Evolutionary conservation across 1,139 yeast genomes (phyloP).

Genomic region (Arxiozyma bovina): DNA sequence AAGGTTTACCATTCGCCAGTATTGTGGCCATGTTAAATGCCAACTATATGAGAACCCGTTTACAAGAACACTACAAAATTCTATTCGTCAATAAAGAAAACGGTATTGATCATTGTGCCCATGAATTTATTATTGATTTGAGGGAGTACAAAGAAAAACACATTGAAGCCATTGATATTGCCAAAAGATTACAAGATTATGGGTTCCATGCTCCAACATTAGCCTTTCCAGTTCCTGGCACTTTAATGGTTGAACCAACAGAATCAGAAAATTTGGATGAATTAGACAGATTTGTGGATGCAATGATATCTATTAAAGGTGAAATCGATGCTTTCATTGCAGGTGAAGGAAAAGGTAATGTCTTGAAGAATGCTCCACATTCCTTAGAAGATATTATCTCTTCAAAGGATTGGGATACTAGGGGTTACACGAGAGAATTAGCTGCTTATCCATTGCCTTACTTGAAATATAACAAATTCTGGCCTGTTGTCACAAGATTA

Average conservation of each 20-base stretch:
- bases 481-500: slow-evolving; percentile 91
- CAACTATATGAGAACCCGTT: slow-evolving; percentile 81
- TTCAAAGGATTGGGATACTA: slow-evolving; percentile 58
- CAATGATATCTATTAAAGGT: slow-evolving; percentile 70
- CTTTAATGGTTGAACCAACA: slow-evolving; percentile 96
- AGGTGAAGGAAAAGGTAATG: slow-evolving; percentile 59
- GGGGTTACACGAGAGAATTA: slow-evolving; percentile 86
- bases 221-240: slow-evolving; percentile 98
- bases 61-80: slow-evolving; percentile 62
- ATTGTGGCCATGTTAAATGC: slow-evolving; percentile 89
- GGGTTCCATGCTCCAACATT: slow-evolving; percentile 98
- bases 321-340: slow-evolving; percentile 74
- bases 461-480: slow-evolving; percentile 68
- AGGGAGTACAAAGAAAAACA: slow-evolving; percentile 77
- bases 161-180: slow-evolving; percentile 90
- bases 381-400: slow-evolving; percentile 69
- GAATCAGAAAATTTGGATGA: slow-evolving; percentile 87
- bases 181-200: slow-evolving; percentile 93
- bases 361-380: slow-evolving; percentile 88
- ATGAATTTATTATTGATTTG: slow-evolving; percentile 87
- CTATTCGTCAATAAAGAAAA: slow-evolving; percentile 59
- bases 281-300: slow-evolving; percentile 81
- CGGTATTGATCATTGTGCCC: slow-evolving; percentile 77
- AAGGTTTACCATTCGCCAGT: slow-evolving; percentile 76
- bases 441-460: slow-evolving; percentile 86